Base-by-base conservation (phyloP, 371 early-diverging fungal species). In the Dinochytrium kinnereticum region DNA sequence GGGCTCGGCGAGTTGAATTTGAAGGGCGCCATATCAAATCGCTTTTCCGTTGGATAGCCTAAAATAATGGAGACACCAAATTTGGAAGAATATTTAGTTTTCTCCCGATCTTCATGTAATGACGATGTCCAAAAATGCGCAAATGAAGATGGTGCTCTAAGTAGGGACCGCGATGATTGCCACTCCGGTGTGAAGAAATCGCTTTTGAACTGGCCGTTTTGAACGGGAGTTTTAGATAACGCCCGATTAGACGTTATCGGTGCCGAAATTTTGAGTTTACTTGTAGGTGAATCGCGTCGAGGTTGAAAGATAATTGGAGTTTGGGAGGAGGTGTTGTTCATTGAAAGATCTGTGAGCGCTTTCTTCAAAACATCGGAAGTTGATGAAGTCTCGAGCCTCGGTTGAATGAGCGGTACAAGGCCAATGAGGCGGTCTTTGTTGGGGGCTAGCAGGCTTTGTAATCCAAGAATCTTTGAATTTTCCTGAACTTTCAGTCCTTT, bases 1-100 rank as follows among this genome's bases (percentile, higher is more conserved):
- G 95, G 95, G 70, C 95, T 94, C 17, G 94, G 93, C 39, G 84
- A 76, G 72, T 91, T 87, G 80, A 96, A 95, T 10, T 75, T 59
- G 80, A 94, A 95, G 1, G 84, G 36, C 36, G 30, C 5, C n/a
- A 53, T 26, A 26, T 53, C 55, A 5, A 5, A 15, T 44, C 19
- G 7, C 24, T 5, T 26, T 5, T 53, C 55, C 10, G n/a, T 53
- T 5, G n/a, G 10, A 7, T 13, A 13, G n/a, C 55, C 55, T 53
- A 53, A 21, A n/a, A 5, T 53, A 5, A 26, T 15, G 26, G 26
- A 24, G 26, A 26, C 24, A 24, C n/a, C n/a, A 53, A 26, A 13
- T 13, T 13, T 44, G 7, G 7, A 7, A 19, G 44, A 44, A 44
- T 13, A 15, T 53, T 53, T 53, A 53, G 55, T 26, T 26, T 53